phyloP scores from a whole-genome alignment of 1,139 yeast species.

The Saccharomyces hybrid region DNA sequence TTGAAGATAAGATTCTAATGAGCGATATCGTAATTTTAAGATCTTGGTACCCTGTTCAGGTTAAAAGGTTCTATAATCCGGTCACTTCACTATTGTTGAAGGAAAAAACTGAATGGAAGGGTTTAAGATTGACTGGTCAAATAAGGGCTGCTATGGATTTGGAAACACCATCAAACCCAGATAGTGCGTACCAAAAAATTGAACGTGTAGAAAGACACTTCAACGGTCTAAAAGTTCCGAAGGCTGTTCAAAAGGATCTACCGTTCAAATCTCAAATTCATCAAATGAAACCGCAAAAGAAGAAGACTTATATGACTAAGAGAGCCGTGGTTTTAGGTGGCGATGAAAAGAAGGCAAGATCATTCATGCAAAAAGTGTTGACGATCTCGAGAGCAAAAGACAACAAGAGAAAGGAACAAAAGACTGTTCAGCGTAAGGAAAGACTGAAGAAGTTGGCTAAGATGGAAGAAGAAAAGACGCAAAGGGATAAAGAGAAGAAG shows the following conservation, averaged over 20 bases:
- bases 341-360: conserved; percentile 89
- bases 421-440: conserved; percentile 68
- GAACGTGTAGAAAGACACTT: conserved; percentile 84
- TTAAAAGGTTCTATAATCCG: conserved; percentile 89
- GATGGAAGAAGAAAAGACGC: conserved; percentile 59
- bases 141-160: conserved; percentile 72
- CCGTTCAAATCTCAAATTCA: conserved; percentile 91
- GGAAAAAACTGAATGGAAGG: conserved; percentile 84
- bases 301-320: conserved; percentile 75
- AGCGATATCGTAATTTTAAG: conserved; percentile 82
- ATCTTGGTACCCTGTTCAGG: conserved; percentile 94
- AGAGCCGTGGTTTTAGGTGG: conserved; percentile 91
- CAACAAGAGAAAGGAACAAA: conserved; percentile 65
- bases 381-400: conserved; percentile 85
- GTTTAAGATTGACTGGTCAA: conserved; percentile 92
- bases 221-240: conserved; percentile 83
- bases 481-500: conserved; percentile 77
- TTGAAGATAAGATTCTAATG: conserved; percentile 89
- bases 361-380: conserved; percentile 77
- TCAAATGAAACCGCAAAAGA: conserved; percentile 82
- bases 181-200: conserved; percentile 65
- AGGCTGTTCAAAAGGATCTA: conserved; percentile 60
- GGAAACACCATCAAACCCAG: conserved; percentile 60
- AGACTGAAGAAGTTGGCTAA: conserved; percentile 69
- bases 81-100: conserved; percentile 78